Percentiles rank a stretch among this genome's conserved stretches.
These are phyloP conservation scores for Plenodomus biglobosus DNA, from an alignment of 2,329 filamentous ascomycete species.

Conservation along the genomic window DNA sequence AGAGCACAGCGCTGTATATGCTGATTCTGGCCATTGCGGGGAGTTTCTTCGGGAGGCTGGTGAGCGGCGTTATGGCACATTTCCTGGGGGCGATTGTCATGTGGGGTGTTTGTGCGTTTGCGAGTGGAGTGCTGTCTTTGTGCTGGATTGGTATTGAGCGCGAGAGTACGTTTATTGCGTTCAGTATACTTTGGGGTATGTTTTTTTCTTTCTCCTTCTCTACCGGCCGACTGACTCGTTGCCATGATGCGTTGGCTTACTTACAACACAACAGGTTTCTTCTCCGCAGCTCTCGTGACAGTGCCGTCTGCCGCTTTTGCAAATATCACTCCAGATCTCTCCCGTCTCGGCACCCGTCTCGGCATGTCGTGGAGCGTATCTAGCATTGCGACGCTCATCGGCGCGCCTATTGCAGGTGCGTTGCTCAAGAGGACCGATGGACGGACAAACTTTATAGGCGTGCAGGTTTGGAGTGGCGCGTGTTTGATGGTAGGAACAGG, in stretches of 20 bases:
- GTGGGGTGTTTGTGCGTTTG: slow-evolving; percentile 36
- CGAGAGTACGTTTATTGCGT: slow-evolving; percentile 34
- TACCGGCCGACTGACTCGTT: not conserved
- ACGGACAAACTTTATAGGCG: slow-evolving; percentile 31
- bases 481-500: slow-evolving; percentile 35
- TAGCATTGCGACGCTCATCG: slow-evolving; percentile 39
- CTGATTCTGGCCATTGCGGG: slow-evolving; percentile 37
- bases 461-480: slow-evolving; percentile 41
- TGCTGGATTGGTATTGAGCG: slow-evolving; percentile 38
- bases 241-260: not conserved
- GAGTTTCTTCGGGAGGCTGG: slow-evolving; percentile 41
- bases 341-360: slow-evolving; percentile 38
- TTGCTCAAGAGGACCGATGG: slow-evolving; percentile 30
- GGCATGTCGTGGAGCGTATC: slow-evolving; percentile 45
- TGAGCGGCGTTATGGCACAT: slow-evolving; percentile 35
- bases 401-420: slow-evolving; percentile 41
- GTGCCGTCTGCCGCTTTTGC: slow-evolving; percentile 43
- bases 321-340: slow-evolving; percentile 41
- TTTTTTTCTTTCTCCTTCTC: not conserved
- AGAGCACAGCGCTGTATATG: slow-evolving; percentile 37
- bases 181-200: slow-evolving; percentile 42
- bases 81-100: slow-evolving; percentile 37
- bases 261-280: slow-evolving; percentile 30
- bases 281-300: slow-evolving; percentile 43
- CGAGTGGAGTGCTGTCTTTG: slow-evolving; percentile 32